These are phyloP conservation scores for Backusella psychrophila DNA, from an alignment of 192 early-diverging fungal genomes.

Conservation along the genomic window DNA sequence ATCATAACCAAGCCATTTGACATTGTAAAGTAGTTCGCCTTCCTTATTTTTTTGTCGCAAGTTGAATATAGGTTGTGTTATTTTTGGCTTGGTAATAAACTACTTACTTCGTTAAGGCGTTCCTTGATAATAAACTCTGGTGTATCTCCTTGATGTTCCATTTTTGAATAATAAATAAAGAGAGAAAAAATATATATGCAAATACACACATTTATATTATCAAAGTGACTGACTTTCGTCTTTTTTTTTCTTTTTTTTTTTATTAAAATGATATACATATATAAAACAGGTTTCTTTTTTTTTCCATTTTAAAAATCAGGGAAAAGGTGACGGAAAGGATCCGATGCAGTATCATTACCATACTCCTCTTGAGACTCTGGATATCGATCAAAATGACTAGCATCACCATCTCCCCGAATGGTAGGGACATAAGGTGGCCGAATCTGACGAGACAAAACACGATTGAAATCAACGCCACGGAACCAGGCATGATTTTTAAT, in stretches of 20 bases:
- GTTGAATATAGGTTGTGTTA: background rate
- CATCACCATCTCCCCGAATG: conserved; percentile 52
- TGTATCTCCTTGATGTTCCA: background rate
- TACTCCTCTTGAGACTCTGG: conserved; percentile 50
- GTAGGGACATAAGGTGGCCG: conserved; percentile 56
- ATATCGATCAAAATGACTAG: conserved; percentile 57
- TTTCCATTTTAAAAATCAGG: conserved; percentile 41
- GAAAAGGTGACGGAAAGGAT: conserved; percentile 41
- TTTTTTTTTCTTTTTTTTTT: background rate
- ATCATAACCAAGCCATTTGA: background rate
- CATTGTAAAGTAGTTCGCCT: background rate
- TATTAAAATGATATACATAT: background rate
- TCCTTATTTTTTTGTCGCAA: background rate
- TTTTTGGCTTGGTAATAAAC: background rate
- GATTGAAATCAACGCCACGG: conserved; percentile 60
- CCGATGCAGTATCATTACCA: conserved; percentile 34
- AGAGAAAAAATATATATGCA: background rate
- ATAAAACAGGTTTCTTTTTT: background rate
- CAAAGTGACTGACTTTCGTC: background rate
- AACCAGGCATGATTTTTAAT: conserved; percentile 71
- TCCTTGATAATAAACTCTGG: background rate
- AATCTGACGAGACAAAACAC: conserved; percentile 48
- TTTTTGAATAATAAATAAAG: background rate
- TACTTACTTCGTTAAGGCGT: background rate
- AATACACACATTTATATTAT: background rate